Evolutionary conservation across 305 asterid species (phyloP).

Genomic region (Andrographis paniculata): DNA sequence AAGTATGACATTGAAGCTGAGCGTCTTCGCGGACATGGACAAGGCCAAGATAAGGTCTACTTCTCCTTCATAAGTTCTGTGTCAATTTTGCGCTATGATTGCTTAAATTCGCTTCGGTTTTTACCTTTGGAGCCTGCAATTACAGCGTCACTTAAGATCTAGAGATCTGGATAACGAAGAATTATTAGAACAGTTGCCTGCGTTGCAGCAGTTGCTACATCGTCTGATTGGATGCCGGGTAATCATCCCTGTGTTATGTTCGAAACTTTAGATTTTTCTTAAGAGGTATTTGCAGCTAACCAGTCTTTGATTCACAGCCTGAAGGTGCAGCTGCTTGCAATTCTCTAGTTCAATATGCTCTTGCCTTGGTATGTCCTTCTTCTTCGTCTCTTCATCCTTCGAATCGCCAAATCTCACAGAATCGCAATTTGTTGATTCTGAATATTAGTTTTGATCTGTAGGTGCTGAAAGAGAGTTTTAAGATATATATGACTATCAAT

Average conservation of each 20-base stretch:
- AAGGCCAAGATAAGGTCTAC: conserved; percentile 82
- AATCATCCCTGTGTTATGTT: no score
- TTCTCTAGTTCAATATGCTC: conserved; percentile 80
- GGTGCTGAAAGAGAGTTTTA: conserved; percentile 99
- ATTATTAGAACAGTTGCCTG: conserved; percentile 84
- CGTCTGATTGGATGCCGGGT: conserved; percentile 98
- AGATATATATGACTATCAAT: conserved; percentile 87
- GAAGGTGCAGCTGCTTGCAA: conserved; percentile 90
- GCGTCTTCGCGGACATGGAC: conserved; percentile 73
- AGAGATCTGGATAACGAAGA: conserved; percentile 81
- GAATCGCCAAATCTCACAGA: not conserved
- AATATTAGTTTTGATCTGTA: conserved; percentile 22
- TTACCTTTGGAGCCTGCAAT: conserved; percentile 4
- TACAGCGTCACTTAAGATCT: conserved; percentile 80
- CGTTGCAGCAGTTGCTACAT: conserved; percentile 82
- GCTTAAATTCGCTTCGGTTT: not conserved
- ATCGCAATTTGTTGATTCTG: not conserved
- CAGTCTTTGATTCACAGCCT: conserved; percentile 47
- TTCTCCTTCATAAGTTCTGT: not conserved
- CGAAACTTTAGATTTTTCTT: no score
- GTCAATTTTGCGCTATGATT: conserved; percentile 3
- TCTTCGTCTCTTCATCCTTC: conserved; percentile 9
- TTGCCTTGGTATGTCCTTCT: conserved; percentile 62
- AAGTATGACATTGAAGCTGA: conserved; percentile 95
- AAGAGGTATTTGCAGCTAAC: not conserved